Conservation (phyloP, 2,329 filamentous ascomycete species). For the Septoria linicola region DNA sequence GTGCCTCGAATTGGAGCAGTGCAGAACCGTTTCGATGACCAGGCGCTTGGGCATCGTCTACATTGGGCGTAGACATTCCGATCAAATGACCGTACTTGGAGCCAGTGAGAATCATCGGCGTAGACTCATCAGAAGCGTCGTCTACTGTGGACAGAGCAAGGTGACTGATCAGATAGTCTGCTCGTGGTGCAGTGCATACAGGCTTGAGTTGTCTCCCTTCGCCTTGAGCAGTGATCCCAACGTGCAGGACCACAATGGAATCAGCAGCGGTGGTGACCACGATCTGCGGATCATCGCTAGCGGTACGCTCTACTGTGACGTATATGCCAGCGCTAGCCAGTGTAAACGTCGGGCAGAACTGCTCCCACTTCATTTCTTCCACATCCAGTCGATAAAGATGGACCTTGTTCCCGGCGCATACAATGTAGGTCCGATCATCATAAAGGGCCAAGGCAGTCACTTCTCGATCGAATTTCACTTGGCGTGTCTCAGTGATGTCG, state of each 20-base stretch:
- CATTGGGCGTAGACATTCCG: conserved; percentile 26
- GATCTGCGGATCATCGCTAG: conserved; percentile 42
- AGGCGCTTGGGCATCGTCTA: conserved; percentile 4
- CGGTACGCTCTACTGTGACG: conserved; percentile 44
- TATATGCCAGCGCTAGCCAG: conserved; percentile 45
- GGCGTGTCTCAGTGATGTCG: conserved; percentile 45
- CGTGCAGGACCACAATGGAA: conserved; percentile 52
- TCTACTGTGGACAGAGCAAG: conserved; percentile 17
- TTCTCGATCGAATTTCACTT: conserved; percentile 50
- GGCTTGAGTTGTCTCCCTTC: conserved; percentile 34
- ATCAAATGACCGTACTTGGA: conserved; percentile 32
- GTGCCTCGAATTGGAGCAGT: conserved; percentile 41
- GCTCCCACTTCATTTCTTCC: conserved; percentile 31
- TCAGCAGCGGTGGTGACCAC: conserved; percentile 56
- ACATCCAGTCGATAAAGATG: conserved; percentile 43
- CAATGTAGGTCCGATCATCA: conserved; percentile 56
- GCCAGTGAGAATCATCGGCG: conserved; percentile 14
- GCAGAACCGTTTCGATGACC: conserved; percentile 4
- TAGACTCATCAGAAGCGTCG: neutral
- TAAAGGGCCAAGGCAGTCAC: conserved; percentile 59
- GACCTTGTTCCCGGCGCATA: conserved; percentile 46
- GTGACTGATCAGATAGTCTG: conserved; percentile 29
- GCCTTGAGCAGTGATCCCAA: conserved; percentile 40
- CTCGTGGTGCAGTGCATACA: conserved; percentile 28
- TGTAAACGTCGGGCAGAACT: conserved; percentile 34